These are phyloP conservation scores for Raphanus hybrid DNA, from an alignment of 441 rosid species.

Conservation along the genomic window DNA sequence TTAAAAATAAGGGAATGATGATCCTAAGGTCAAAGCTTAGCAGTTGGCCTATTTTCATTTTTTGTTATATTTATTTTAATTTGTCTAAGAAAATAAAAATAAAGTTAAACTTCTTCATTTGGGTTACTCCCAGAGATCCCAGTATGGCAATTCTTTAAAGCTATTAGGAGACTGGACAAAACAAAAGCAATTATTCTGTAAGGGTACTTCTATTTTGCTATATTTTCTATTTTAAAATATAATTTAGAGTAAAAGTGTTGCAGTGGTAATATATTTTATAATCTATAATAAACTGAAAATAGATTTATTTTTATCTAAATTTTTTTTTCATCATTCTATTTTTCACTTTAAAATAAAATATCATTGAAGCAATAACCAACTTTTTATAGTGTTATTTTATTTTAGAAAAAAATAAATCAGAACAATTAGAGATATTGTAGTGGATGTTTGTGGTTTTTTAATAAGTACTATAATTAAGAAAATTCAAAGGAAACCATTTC, in stretches of 20 bases:
- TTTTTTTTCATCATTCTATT: no score
- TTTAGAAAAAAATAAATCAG: no score
- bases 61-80: conserved; percentile 7
- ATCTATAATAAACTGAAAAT: no score
- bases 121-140: conserved; percentile 44
- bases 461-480: not conserved
- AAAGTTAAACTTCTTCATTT: conserved; percentile 40
- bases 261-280: no score
- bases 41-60: conserved; percentile 39
- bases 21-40: conserved; percentile 46
- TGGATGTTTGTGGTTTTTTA: not conserved
- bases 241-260: no score
- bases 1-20: conserved; percentile 28
- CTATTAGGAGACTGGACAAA: not conserved
- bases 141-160: conserved; percentile 36
- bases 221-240: no score
- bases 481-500: not conserved
- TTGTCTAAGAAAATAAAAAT: conserved; percentile 15
- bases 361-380: no score
- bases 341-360: no score
- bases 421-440: not conserved
- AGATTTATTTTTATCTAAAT: no score
- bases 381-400: no score
- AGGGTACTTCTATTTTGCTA: no score
- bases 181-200: no score